Evolutionary conservation across 192 early-diverging fungal genomes (phyloP).

Genomic region (Chytriomyces sp.): DNA sequence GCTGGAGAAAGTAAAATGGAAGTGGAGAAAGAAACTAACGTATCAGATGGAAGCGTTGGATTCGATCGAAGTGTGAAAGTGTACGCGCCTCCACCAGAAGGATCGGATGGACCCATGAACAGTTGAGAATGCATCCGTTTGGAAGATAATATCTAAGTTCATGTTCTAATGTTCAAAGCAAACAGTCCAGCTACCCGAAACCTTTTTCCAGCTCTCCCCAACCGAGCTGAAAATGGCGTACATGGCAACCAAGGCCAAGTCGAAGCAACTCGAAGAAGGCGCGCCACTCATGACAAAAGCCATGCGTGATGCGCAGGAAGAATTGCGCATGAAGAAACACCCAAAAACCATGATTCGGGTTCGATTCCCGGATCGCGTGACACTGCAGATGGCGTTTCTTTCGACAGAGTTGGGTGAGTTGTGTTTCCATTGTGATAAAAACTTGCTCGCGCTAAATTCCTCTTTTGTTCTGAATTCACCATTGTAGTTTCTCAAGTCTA

Average conservation of each 20-base stretch:
- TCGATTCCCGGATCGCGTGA: constrained; percentile 79
- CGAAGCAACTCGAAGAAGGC: constrained; percentile 58
- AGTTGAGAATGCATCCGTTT: too few relatives aligned
- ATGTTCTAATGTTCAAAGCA: neutral
- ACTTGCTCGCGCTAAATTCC: neutral
- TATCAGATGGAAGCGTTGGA: neutral
- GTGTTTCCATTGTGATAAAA: neutral
- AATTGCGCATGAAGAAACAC: constrained; percentile 64
- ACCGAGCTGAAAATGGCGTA: constrained; percentile 75
- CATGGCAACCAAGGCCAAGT: constrained; percentile 44
- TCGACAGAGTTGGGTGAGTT: constrained; percentile 61
- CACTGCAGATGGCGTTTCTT: constrained; percentile 77
- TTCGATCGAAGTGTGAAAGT: constrained; percentile 41
- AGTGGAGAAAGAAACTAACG: constrained; percentile 1
- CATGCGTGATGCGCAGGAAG: constrained; percentile 73
- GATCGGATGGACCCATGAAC: constrained; percentile 22
- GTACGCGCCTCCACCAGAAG: constrained; percentile 57
- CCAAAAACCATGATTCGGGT: constrained; percentile 80
- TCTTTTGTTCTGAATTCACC: neutral
- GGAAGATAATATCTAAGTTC: too few relatives aligned
- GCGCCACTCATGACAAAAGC: constrained; percentile 79
- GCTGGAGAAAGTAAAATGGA: neutral
- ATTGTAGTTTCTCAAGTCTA: constrained; percentile 29
- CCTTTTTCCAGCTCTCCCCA: constrained; percentile 79
- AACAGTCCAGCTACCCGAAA: constrained; percentile 81